These are phyloP conservation scores for Cyclotella sp. DNA, from an alignment of 108 stramenopile genomes.

Conservation along the genomic window DNA sequence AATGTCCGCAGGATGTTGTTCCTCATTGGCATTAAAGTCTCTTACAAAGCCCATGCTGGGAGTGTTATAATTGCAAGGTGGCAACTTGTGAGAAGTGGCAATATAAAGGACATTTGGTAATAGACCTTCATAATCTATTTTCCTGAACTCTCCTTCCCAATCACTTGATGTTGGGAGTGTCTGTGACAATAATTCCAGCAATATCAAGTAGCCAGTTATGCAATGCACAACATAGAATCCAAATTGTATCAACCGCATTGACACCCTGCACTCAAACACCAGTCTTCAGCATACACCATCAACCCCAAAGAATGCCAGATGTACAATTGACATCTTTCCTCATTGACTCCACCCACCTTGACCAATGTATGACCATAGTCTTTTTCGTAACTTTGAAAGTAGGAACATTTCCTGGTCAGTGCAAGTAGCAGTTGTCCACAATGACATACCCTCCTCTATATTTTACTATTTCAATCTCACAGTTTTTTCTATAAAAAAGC, in stretches of 20 bases:
- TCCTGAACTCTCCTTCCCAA: conserved; percentile 10
- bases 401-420: no score
- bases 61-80: no score
- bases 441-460: no score
- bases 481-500: no score
- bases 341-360: no score
- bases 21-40: background rate
- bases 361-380: no score
- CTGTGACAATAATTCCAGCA: conserved; percentile 34
- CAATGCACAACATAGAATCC: conserved; percentile 45
- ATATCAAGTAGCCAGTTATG: conserved; percentile 54
- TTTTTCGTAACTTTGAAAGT: no score
- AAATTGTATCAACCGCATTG: conserved; percentile 24
- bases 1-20: background rate
- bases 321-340: no score
- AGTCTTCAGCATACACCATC: conserved; percentile 45
- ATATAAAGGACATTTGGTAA: background rate
- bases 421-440: no score
- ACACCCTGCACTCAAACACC: conserved; percentile 26
- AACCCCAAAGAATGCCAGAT: no score
- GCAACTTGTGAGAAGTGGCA: background rate
- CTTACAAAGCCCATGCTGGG: background rate
- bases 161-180: background rate
- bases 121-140: background rate
- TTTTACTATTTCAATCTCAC: no score